These are phyloP conservation scores for Pseudocercospora fijiensis DNA, from an alignment of 2,329 filamentous ascomycete genomes.

Conservation along the genomic window DNA sequence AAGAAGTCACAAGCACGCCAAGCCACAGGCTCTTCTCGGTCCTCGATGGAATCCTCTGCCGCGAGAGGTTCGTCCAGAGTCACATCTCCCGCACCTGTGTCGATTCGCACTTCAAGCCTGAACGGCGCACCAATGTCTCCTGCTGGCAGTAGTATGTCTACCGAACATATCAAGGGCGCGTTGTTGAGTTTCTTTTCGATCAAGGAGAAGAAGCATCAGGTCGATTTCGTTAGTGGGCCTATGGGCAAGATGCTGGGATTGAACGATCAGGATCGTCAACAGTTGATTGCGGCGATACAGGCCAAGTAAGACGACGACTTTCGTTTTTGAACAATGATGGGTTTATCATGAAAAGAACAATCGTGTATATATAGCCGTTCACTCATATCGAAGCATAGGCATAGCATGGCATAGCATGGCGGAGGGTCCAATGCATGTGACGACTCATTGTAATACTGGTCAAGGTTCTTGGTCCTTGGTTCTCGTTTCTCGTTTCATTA, in stretches of 20 bases:
- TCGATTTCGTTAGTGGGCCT: conserved; percentile 60
- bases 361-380: background rate
- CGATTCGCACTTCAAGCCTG: conserved; percentile 24
- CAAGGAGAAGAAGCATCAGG: conserved; percentile 72
- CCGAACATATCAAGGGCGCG: conserved; percentile 75
- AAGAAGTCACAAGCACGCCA: conserved; percentile 48
- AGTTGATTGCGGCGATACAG: conserved; percentile 75
- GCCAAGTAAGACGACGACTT: conserved; percentile 35
- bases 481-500: no score
- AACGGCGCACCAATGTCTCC: conserved; percentile 6
- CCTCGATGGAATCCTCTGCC: conserved; percentile 57
- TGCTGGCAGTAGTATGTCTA: conserved; percentile 45
- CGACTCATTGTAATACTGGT: background rate
- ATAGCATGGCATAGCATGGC: background rate
- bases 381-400: no score
- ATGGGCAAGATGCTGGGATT: conserved; percentile 73
- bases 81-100: conserved; percentile 45
- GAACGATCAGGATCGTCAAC: conserved; percentile 80
- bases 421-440: background rate
- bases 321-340: background rate
- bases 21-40: conserved; percentile 50
- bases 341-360: background rate
- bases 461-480: no score
- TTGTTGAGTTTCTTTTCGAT: conserved; percentile 78
- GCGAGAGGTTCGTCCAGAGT: conserved; percentile 33